Conservation (phyloP, 1,139 yeast species). For the Suzukiozyma palmioleophila region DNA sequence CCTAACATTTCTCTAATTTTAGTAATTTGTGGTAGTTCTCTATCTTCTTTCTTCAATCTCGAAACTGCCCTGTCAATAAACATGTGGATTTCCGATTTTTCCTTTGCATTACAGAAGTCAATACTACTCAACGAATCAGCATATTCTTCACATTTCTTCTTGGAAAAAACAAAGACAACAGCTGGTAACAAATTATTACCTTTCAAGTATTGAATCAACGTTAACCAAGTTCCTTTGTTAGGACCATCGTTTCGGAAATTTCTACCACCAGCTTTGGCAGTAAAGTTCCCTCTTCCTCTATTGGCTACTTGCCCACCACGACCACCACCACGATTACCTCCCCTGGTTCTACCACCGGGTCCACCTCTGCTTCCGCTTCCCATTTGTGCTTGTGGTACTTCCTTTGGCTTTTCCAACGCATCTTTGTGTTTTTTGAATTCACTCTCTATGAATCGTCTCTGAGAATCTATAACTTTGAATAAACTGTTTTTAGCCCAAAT, state of each 20-base stretch:
- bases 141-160: conserved; percentile 88
- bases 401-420: conserved; percentile 40
- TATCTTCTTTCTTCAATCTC: conserved; percentile 83
- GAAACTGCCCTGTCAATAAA: conserved; percentile 87
- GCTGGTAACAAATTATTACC: conserved; percentile 75
- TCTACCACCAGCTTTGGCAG: conserved; percentile 29
- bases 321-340: conserved; percentile 31
- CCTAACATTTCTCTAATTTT: conserved; percentile 77
- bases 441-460: conserved; percentile 59
- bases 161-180: conserved; percentile 89
- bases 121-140: conserved; percentile 73
- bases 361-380: conserved; percentile 44
- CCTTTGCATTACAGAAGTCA: conserved; percentile 78
- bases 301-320: conserved; percentile 13
- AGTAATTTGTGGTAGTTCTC: conserved; percentile 87
- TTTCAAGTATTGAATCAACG: conserved; percentile 69
- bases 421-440: conserved; percentile 65
- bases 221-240: conserved; percentile 72
- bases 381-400: conserved; percentile 29
- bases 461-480: conserved; percentile 69
- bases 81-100: conserved; percentile 88
- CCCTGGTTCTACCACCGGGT: conserved; percentile 42
- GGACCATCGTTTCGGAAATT: conserved; percentile 60
- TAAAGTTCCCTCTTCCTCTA: conserved; percentile 24
- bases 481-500: conserved; percentile 70